Conservation (phyloP, 441 rosid species). For the Mallotus japonicus region DNA sequence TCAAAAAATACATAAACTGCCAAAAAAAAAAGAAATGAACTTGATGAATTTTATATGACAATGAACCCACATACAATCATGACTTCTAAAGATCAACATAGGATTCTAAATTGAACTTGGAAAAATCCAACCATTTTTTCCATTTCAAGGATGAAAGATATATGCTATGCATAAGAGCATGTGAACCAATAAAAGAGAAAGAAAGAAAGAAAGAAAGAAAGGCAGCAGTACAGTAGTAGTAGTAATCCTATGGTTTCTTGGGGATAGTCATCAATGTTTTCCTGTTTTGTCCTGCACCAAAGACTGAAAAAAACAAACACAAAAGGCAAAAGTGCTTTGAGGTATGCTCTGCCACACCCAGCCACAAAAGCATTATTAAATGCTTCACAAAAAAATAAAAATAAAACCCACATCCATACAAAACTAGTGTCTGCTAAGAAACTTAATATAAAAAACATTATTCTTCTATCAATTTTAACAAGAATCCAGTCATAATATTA, state of each 20-base stretch:
- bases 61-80: too few relatives aligned
- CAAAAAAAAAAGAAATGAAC: neutral
- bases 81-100: neutral
- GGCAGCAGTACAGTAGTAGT: too few relatives aligned
- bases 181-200: neutral
- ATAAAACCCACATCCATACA: neutral
- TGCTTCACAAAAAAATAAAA: neutral
- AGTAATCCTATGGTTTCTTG: neutral
- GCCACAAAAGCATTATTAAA: constrained; percentile 9
- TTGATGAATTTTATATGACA: too few relatives aligned
- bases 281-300: constrained; percentile 13
- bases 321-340: constrained; percentile 17
- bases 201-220: neutral
- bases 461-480: neutral
- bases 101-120: neutral
- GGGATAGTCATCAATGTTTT: constrained; percentile 15
- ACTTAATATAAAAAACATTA: neutral
- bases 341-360: constrained; percentile 14
- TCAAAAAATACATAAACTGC: too few relatives aligned
- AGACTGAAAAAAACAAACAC: neutral
- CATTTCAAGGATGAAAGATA: neutral
- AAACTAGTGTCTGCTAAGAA: neutral
- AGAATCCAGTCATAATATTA: neutral
- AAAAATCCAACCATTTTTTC: neutral
- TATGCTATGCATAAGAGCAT: neutral